phyloP scores from a whole-genome alignment of 441 rosid species.

The Aleurites moluccanus region DNA sequence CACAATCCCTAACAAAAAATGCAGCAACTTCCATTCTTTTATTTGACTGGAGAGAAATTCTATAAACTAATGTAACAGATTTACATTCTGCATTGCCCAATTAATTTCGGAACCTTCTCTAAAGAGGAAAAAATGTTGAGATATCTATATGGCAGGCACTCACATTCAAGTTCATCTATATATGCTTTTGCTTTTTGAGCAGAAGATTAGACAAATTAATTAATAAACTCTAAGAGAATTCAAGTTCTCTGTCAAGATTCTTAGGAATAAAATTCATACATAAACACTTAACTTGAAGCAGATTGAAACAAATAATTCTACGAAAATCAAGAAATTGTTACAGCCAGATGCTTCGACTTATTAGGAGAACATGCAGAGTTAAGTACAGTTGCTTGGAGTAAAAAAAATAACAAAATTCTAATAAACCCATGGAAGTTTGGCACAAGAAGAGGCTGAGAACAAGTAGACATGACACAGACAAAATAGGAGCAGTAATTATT shows the following conservation, averaged over 20 bases:
- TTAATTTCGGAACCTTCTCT: no score
- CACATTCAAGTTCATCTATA: slow-evolving; percentile 11
- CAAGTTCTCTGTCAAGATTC: background rate
- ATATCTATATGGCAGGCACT: slow-evolving; percentile 3
- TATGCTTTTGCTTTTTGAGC: background rate
- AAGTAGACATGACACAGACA: background rate
- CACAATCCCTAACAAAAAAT: slow-evolving; percentile 10
- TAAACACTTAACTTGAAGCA: background rate
- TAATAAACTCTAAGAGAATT: background rate
- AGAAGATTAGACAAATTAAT: no score
- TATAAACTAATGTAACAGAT: background rate
- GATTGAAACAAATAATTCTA: background rate
- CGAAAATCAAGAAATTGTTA: background rate
- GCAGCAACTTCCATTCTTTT: slow-evolving; percentile 6
- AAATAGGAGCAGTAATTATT: background rate
- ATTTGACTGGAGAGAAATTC: slow-evolving; percentile 14
- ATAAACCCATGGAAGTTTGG: background rate
- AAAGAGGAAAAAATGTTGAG: background rate
- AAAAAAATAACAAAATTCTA: background rate
- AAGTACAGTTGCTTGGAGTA: background rate
- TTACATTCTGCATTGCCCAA: slow-evolving; percentile 4
- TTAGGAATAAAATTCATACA: background rate
- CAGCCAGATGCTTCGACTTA: background rate
- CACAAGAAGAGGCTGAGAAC: background rate
- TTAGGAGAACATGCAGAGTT: background rate